phyloP scores from a whole-genome alignment of 176 grass and related monocot species.

The Otatea glauca region DNA sequence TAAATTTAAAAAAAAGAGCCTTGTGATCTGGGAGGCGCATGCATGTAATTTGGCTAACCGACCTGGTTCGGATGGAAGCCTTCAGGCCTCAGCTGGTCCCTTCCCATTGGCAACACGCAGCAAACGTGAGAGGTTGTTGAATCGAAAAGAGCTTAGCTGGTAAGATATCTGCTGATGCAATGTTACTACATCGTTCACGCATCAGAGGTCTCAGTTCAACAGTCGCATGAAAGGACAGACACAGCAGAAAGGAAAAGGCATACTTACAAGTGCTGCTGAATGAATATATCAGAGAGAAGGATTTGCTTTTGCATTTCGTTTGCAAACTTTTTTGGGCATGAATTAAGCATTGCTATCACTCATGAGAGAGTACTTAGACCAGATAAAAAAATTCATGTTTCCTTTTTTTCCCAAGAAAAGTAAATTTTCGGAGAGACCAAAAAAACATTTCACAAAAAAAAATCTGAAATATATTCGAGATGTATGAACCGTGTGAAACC shows the following conservation, averaged over 20 bases:
- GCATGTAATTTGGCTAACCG: not conserved
- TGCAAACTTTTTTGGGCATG: too few relatives aligned
- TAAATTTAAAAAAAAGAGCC: not conserved
- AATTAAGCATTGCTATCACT: too few relatives aligned
- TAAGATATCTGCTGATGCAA: conserved; percentile 46
- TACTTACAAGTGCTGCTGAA: not conserved
- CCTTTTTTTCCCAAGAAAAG: not conserved
- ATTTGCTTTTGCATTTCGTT: too few relatives aligned
- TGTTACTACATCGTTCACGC: conserved; percentile 15
- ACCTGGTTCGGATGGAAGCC: conserved; percentile 4
- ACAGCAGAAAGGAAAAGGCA: conserved; percentile 12
- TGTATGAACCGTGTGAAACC: not conserved
- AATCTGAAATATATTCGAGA: not conserved
- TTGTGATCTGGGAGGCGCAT: not conserved
- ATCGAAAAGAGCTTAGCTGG: conserved; percentile 33
- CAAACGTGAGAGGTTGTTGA: conserved; percentile 37
- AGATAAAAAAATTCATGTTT: not conserved
- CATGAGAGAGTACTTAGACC: too few relatives aligned
- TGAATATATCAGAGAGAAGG: not conserved
- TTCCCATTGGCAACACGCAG: not conserved
- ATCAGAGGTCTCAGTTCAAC: conserved; percentile 19
- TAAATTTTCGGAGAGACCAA: not conserved
- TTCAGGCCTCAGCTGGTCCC: conserved; percentile 6
- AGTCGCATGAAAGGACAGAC: conserved; percentile 4
- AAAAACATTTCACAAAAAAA: not conserved